phyloP scores from a whole-genome alignment of 495 filamentous ascomycete genomes.

The Penicillium flavigenum region DNA sequence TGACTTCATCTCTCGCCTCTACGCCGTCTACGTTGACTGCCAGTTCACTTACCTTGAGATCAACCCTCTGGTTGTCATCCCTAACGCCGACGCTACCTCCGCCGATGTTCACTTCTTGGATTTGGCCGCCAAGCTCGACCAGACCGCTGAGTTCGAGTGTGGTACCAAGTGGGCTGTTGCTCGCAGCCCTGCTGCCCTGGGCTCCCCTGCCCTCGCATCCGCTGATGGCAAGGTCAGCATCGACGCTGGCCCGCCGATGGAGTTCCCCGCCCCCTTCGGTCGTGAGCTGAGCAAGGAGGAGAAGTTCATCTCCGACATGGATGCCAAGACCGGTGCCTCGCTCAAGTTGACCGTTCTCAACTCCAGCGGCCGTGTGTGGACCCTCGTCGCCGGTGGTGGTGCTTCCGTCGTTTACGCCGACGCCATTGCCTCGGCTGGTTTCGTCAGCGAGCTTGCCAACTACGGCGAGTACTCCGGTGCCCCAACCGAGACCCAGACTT shows the following conservation, averaged over 20 bases:
- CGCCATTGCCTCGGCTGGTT: conserved; percentile 95
- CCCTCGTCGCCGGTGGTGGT: conserved; percentile 97
- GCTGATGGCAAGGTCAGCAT: conserved; percentile 78
- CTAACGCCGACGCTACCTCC: conserved; percentile 86
- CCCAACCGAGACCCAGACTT: conserved; percentile 96
- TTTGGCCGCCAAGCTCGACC: conserved; percentile 96
- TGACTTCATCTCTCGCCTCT: conserved; percentile 92
- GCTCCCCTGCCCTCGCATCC: conserved; percentile 59
- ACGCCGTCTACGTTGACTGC: conserved; percentile 99
- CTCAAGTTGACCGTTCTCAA: conserved; percentile 98
- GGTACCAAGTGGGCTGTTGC: conserved; percentile 98
- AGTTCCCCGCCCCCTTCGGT: conserved; percentile 98
- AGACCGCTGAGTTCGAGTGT: conserved; percentile 99
- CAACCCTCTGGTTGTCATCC: conserved; percentile 97
- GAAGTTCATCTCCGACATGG: conserved; percentile 96
- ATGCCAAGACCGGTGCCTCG: conserved; percentile 98
- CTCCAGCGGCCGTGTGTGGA: conserved; percentile 89
- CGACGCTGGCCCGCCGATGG: conserved; percentile 96
- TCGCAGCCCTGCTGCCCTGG: conserved; percentile 81
- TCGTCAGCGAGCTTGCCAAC: conserved; percentile 95
- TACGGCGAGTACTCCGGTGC: conserved; percentile 99
- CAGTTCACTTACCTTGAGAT: conserved; percentile 99
- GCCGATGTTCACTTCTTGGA: conserved; percentile 98
- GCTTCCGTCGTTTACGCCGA: conserved; percentile 99
- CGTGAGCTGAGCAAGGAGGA: conserved; percentile 98